These are phyloP conservation scores for Xerocomellus dryophilus DNA, from an alignment of 768 basidiomycete genomes.

Conservation along the genomic window DNA sequence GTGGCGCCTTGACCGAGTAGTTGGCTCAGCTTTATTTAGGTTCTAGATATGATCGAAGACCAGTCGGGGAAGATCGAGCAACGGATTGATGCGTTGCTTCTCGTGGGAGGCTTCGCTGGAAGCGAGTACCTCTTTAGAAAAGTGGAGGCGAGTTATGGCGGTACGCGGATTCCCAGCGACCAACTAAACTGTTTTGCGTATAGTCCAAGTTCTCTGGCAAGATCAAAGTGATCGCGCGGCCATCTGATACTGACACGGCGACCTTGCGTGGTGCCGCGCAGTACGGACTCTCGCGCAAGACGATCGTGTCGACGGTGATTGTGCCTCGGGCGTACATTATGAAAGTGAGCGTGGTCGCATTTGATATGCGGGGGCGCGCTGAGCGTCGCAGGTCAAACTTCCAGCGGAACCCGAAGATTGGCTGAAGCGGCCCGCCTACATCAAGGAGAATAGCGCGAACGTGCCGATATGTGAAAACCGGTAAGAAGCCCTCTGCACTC, in stretches of 20 bases:
- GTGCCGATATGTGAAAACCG: constrained; percentile 82
- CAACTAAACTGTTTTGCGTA: constrained; percentile 13
- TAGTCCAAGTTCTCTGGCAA: constrained; percentile 64
- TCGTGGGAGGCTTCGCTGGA: constrained; percentile 88
- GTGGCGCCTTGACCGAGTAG: constrained; percentile 5
- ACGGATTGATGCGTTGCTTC: constrained; percentile 75
- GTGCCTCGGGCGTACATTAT: constrained; percentile 83
- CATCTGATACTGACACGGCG: constrained; percentile 84
- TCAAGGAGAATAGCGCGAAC: constrained; percentile 72
- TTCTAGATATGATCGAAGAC: constrained; percentile 73
- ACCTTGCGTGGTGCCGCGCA: constrained; percentile 85
- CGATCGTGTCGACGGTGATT: constrained; percentile 79
- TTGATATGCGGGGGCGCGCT: background rate
- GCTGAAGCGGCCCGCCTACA: constrained; percentile 82
- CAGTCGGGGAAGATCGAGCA: constrained; percentile 67
- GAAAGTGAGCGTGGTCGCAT: constrained; percentile 49
- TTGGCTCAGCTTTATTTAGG: constrained; percentile 41
- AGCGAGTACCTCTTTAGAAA: constrained; percentile 81
- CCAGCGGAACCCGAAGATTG: constrained; percentile 85
- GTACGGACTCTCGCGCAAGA: constrained; percentile 74
- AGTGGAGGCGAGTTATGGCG: constrained; percentile 55
- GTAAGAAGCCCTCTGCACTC: constrained; percentile 33
- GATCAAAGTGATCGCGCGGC: constrained; percentile 76
- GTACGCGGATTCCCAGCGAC: background rate
- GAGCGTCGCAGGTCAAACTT: constrained; percentile 64